Percentiles rank a stretch among this genome's conserved stretches.
phyloP scores from a whole-genome alignment of 805 yeast species.

The Wickerhamiella shivajii region DNA sequence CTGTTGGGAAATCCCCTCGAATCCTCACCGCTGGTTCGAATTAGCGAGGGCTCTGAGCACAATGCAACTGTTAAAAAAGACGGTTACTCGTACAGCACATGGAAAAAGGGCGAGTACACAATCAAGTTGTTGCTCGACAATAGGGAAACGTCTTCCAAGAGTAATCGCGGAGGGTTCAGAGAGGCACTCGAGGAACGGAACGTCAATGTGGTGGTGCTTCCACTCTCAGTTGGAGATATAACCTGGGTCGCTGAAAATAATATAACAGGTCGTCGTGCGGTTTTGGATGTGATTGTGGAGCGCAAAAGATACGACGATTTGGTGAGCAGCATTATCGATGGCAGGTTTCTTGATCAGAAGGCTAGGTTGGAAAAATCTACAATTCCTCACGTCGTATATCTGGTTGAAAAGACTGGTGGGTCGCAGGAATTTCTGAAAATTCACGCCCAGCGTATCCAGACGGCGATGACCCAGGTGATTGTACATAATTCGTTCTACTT shows the following conservation, averaged over 20 bases:
- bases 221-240: slow-evolving; percentile 74
- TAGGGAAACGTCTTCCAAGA: slow-evolving; percentile 59
- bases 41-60: background rate
- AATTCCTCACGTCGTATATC: slow-evolving; percentile 49
- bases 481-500: slow-evolving; percentile 53
- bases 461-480: slow-evolving; percentile 59
- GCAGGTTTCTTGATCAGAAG: slow-evolving; percentile 81
- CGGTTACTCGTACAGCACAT: too few species aligned
- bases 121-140: slow-evolving; percentile 58
- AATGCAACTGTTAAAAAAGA: too few species aligned
- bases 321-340: slow-evolving; percentile 68
- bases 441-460: slow-evolving; percentile 44
- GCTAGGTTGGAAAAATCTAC: slow-evolving; percentile 56
- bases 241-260: slow-evolving; percentile 73
- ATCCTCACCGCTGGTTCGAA: background rate
- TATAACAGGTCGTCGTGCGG: slow-evolving; percentile 42
- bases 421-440: slow-evolving; percentile 19
- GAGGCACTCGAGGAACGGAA: slow-evolving; percentile 37
- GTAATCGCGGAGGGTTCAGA: slow-evolving; percentile 57
- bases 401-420: slow-evolving; percentile 50
- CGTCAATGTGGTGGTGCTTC: slow-evolving; percentile 36
- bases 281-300: slow-evolving; percentile 74
- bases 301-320: slow-evolving; percentile 83
- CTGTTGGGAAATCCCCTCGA: background rate
- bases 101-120: slow-evolving; percentile 50